Evolutionary conservation across 805 yeast species (phyloP).

Genomic region (Sugiyamaella marilandica): DNA sequence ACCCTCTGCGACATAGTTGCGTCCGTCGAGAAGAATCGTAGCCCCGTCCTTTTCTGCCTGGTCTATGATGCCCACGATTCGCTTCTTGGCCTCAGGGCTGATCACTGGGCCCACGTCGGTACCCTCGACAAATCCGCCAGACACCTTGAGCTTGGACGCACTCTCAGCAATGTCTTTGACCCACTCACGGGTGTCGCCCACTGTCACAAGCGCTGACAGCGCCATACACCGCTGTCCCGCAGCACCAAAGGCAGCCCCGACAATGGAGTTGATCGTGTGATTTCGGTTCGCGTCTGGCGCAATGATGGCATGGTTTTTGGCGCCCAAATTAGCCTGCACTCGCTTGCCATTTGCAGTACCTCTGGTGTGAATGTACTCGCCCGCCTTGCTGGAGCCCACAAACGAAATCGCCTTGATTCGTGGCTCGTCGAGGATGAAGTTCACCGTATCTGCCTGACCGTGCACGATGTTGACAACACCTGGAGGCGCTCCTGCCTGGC

Average conservation of each 20-base stretch:
- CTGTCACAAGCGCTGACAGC: conserved; percentile 65
- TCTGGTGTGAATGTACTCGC: conserved; percentile 62
- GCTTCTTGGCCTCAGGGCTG: conserved; percentile 51
- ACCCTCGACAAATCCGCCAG: conserved; percentile 60
- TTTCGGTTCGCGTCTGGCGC: conserved; percentile 67
- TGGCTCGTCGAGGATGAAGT: conserved; percentile 64
- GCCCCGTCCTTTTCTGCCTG: conserved; percentile 62
- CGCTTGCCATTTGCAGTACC: conserved; percentile 68
- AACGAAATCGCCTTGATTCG: conserved; percentile 72
- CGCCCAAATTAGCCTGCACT: conserved; percentile 74
- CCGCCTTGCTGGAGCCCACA: conserved; percentile 77
- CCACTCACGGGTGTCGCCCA: conserved; percentile 63
- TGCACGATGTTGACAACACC: conserved; percentile 71
- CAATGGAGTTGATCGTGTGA: conserved; percentile 59
- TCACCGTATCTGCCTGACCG: conserved; percentile 69
- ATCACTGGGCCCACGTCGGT: conserved; percentile 72
- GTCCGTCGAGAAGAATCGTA: conserved; percentile 57
- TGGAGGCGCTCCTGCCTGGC: conserved; percentile 70
- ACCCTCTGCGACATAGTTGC: conserved; percentile 43
- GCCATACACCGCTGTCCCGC: conserved; percentile 87
- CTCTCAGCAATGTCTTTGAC: conserved; percentile 52
- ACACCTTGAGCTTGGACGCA: conserved; percentile 54
- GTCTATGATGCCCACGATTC: conserved; percentile 52
- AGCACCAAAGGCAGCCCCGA: conserved; percentile 77
- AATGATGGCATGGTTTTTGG: conserved; percentile 71